phyloP scores from a whole-genome alignment of 768 basidiomycete genomes.

The Pleurotus giganteus region DNA sequence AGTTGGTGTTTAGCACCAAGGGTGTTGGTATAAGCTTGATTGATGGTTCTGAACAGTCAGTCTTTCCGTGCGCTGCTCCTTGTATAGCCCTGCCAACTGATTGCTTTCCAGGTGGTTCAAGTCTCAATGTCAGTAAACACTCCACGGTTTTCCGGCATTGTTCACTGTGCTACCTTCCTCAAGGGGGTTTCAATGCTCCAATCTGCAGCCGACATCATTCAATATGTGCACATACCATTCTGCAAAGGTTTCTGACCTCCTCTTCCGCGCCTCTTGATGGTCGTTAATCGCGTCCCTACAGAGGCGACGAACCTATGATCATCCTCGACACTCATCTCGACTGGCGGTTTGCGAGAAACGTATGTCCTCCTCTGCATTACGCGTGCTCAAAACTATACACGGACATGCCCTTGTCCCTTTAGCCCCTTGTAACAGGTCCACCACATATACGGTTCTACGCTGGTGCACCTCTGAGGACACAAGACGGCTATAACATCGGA shows the following conservation, averaged over 20 bases:
- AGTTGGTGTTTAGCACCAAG: conserved; percentile 89
- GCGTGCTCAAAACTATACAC: background rate
- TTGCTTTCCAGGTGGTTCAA: conserved; percentile 72
- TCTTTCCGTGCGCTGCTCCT: conserved; percentile 11
- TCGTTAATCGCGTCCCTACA: conserved; percentile 22
- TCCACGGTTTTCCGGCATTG: conserved; percentile 8
- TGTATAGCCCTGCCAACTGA: conserved; percentile 1
- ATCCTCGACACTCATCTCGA: conserved; percentile 76
- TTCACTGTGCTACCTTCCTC: conserved; percentile 11
- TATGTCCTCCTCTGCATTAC: conserved; percentile 30
- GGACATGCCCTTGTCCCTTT: background rate
- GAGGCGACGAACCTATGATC: conserved; percentile 86
- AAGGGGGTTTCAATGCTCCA: conserved; percentile 43
- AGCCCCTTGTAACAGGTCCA: conserved; percentile 70
- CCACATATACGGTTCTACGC: conserved; percentile 87
- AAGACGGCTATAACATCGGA: conserved; percentile 89
- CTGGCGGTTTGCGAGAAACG: conserved; percentile 88
- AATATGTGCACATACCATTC: conserved; percentile 82
- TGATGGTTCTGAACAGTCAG: conserved; percentile 84
- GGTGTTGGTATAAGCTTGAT: conserved; percentile 80
- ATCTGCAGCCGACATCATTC: conserved; percentile 56
- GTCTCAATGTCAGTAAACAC: conserved; percentile 66
- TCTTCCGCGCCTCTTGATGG: background rate
- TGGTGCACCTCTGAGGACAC: conserved; percentile 84
- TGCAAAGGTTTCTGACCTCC: conserved; percentile 59